Conservation (phyloP, 1,284 basidiomycete species). For the Ganoderma multipileum region DNA sequence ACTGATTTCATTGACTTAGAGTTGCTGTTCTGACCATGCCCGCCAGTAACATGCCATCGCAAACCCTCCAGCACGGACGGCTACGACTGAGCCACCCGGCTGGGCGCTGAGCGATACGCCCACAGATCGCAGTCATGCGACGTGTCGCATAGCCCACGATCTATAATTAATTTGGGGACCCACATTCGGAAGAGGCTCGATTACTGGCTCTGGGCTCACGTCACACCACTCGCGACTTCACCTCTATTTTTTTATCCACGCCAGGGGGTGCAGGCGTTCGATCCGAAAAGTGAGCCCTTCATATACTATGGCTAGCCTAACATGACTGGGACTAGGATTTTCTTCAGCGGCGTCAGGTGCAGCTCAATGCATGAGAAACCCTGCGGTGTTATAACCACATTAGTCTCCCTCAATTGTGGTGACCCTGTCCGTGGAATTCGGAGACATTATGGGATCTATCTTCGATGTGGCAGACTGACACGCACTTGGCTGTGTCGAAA, state of each 20-base stretch:
- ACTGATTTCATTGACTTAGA: background rate
- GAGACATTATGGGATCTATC: too few species aligned
- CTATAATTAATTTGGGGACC: too few species aligned
- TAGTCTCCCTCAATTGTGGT: too few species aligned
- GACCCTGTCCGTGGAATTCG: too few species aligned
- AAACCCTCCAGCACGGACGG: background rate
- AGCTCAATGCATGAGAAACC: too few species aligned
- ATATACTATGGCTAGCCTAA: background rate
- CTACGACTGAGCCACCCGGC: background rate
- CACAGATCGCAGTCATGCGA: background rate
- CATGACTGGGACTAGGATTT: background rate
- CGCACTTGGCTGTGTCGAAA: background rate
- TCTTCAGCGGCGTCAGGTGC: background rate
- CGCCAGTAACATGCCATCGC: background rate
- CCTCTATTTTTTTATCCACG: background rate
- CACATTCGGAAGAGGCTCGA: background rate
- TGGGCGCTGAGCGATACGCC: background rate
- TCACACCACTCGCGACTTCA: background rate
- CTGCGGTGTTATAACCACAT: too few species aligned
- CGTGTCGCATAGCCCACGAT: background rate
- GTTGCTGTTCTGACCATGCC: background rate
- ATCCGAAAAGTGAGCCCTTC: background rate
- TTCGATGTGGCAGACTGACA: background rate
- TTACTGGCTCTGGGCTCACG: background rate
- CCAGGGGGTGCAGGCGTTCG: background rate